phyloP scores from a whole-genome alignment of 805 yeast species.

The Metschnikowia lunata region DNA sequence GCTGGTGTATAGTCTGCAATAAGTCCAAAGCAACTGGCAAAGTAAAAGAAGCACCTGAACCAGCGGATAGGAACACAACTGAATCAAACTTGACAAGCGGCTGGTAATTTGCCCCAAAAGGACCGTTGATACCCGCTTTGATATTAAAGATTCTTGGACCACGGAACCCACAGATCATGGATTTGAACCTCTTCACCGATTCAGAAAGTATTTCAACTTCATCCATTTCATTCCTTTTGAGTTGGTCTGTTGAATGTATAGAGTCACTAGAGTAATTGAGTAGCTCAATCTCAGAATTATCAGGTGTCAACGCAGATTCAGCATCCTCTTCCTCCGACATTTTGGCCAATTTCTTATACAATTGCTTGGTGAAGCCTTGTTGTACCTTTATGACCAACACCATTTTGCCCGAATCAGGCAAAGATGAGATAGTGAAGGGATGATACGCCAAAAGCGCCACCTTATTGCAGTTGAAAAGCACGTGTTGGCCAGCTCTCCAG shows the following conservation, averaged over 20 bases:
- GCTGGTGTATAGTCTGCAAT: conserved; percentile 23
- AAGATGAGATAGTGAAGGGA: conserved; percentile 45
- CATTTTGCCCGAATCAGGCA: conserved; percentile 36
- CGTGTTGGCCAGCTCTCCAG: conserved; percentile 49
- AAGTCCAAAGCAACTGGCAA: conserved; percentile 44
- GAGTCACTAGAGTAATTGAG: conserved; percentile 1
- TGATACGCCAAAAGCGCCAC: conserved; percentile 39
- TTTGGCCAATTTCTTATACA: conserved; percentile 25
- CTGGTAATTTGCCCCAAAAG: conserved; percentile 42
- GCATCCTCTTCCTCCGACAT: conserved; percentile 12
- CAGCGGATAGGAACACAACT: conserved; percentile 36
- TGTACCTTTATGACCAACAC: conserved; percentile 37
- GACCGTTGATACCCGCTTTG: conserved; percentile 42
- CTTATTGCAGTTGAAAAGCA: conserved; percentile 37
- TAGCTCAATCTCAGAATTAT: background rate
- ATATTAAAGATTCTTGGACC: conserved; percentile 17
- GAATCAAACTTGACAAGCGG: conserved; percentile 41
- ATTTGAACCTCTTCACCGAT: conserved; percentile 5
- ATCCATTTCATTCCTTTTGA: background rate
- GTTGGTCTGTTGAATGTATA: conserved; percentile 1
- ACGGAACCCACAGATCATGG: conserved; percentile 3
- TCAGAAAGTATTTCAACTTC: background rate
- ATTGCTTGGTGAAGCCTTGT: conserved; percentile 41
- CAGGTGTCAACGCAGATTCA: background rate
- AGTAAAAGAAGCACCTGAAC: conserved; percentile 45